These are phyloP conservation scores for Clarireedia hainanense DNA, from an alignment of 2,329 filamentous ascomycete species.

Conservation along the genomic window DNA sequence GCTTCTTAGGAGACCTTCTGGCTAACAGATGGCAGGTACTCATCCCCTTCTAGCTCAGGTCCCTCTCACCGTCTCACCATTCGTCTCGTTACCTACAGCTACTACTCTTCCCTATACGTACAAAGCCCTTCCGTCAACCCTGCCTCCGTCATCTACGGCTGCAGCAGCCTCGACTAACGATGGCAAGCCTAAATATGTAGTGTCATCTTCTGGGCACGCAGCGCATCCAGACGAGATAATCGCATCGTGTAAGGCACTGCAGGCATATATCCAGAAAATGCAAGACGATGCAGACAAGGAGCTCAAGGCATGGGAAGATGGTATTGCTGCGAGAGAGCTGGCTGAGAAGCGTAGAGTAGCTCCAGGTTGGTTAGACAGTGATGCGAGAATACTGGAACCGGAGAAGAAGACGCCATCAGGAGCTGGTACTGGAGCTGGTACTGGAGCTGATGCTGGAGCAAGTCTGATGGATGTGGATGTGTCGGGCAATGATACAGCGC, in stretches of 20 bases:
- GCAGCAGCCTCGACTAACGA: slow-evolving; percentile 34
- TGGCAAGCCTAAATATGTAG: slow-evolving; percentile 64
- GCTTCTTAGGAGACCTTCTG: background rate
- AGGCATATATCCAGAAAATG: slow-evolving; percentile 64
- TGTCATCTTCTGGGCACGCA: slow-evolving; percentile 69
- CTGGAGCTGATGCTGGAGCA: background rate
- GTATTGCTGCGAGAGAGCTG: slow-evolving; percentile 56
- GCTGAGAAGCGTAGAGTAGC: slow-evolving; percentile 74
- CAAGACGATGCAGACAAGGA: slow-evolving; percentile 60
- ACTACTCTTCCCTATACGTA: slow-evolving; percentile 94
- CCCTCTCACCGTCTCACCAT: slow-evolving; percentile 87
- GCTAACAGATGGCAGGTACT: slow-evolving; percentile 43
- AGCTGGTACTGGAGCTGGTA: too few species aligned
- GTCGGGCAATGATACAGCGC: slow-evolving; percentile 26
- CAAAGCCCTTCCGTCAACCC: slow-evolving; percentile 77
- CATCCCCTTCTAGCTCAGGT: slow-evolving; percentile 89
- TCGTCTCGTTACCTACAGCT: slow-evolving; percentile 81
- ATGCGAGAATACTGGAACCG: slow-evolving; percentile 60
- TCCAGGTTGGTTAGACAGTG: slow-evolving; percentile 74
- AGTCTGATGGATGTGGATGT: slow-evolving; percentile 29
- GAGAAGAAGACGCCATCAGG: slow-evolving; percentile 37
- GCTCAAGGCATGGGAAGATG: slow-evolving; percentile 63
- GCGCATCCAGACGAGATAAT: slow-evolving; percentile 84
- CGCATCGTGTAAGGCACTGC: slow-evolving; percentile 69
- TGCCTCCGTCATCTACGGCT: slow-evolving; percentile 64